Evolutionary conservation across 352 stramenopile genomes (phyloP).

Genomic region (Phytophthora uliginosa): DNA sequence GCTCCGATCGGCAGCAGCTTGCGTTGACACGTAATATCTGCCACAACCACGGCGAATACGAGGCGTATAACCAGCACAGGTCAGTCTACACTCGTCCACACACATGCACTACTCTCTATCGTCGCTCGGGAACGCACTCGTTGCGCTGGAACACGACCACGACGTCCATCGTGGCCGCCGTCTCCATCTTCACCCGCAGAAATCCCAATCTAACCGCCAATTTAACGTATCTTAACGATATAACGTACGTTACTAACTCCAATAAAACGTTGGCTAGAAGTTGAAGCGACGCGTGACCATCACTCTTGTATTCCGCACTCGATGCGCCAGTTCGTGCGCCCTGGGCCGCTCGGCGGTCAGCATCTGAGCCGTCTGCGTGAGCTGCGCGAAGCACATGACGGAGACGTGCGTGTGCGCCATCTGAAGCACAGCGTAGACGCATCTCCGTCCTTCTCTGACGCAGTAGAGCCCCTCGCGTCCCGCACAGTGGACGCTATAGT

Average conservation of each 20-base stretch:
- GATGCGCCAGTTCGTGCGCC: constrained; percentile 36
- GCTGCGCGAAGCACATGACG: constrained; percentile 48
- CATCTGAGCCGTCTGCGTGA: constrained; percentile 58
- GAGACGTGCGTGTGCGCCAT: constrained; percentile 48
- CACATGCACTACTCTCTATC: neutral
- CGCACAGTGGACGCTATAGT: constrained; percentile 63
- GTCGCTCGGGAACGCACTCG: constrained; percentile 54
- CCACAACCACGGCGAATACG: neutral
- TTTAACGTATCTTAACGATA: neutral
- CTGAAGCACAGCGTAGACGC: constrained; percentile 15
- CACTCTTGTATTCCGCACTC: constrained; percentile 30
- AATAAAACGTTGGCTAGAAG: constrained; percentile 16
- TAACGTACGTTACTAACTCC: too few relatives aligned
- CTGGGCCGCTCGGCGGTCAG: constrained; percentile 52
- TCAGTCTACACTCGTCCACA: constrained; percentile 9
- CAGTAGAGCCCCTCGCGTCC: constrained; percentile 1
- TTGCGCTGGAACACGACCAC: constrained; percentile 63
- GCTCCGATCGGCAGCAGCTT: constrained; percentile 26
- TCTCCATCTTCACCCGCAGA: constrained; percentile 17
- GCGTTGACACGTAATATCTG: constrained; percentile 57
- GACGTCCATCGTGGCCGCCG: constrained; percentile 40
- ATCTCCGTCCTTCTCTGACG: neutral
- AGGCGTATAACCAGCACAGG: neutral
- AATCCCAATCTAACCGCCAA: constrained; percentile 5
- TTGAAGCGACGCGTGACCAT: constrained; percentile 30